These are phyloP conservation scores for Aspergillus intermedius DNA, from an alignment of 2,329 filamentous ascomycete species.

Conservation along the genomic window DNA sequence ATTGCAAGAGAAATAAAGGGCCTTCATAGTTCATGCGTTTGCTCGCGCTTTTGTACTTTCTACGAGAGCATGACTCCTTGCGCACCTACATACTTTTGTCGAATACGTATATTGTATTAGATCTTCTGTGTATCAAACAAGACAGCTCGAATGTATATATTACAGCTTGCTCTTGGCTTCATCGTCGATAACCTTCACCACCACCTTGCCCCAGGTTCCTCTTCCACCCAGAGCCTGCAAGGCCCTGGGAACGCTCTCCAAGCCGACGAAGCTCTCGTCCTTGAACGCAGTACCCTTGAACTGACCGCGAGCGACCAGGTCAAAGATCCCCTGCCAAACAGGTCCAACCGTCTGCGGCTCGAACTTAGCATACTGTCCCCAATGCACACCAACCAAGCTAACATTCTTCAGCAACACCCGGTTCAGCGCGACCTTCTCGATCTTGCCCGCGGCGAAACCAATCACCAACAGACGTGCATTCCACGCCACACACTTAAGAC, in stretches of 20 bases:
- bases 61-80: slow-evolving; percentile 44
- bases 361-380: slow-evolving; percentile 73
- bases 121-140: neutral
- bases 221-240: slow-evolving; percentile 70
- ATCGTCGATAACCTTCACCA: slow-evolving; percentile 73
- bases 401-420: slow-evolving; percentile 92
- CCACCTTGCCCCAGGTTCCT: slow-evolving; percentile 93
- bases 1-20: slow-evolving; percentile 37
- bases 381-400: slow-evolving; percentile 79
- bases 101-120: neutral
- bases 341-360: slow-evolving; percentile 62
- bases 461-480: slow-evolving; percentile 83
- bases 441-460: slow-evolving; percentile 77
- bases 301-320: slow-evolving; percentile 69
- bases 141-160: slow-evolving; percentile 1
- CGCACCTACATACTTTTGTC: slow-evolving; percentile 29
- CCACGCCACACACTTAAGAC: slow-evolving; percentile 88
- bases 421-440: slow-evolving; percentile 90
- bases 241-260: slow-evolving; percentile 72
- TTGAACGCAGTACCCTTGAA: slow-evolving; percentile 76
- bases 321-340: slow-evolving; percentile 79
- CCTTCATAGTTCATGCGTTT: slow-evolving; percentile 43
- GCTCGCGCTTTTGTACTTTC: slow-evolving; percentile 19
- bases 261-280: slow-evolving; percentile 72
- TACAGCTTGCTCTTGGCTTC: slow-evolving; percentile 49